Conservation (phyloP, 176 grass and related monocot species). For the Zizania latifolia region DNA sequence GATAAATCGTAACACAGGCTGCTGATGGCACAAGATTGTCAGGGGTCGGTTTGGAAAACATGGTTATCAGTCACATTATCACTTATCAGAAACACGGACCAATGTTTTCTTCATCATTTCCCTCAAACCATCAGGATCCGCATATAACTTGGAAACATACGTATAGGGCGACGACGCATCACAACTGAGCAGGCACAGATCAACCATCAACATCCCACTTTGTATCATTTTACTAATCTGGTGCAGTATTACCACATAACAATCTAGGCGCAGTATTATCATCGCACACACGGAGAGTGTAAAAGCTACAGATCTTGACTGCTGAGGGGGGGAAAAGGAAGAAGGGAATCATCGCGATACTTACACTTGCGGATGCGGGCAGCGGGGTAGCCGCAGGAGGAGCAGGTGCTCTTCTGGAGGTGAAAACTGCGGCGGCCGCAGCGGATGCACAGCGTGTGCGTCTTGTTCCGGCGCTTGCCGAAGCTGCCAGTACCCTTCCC, state of each 20-base stretch:
- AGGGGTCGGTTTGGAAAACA: neutral
- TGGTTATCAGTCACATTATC: neutral
- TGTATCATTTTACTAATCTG: neutral
- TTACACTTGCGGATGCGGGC: too few species aligned
- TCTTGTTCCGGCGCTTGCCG: too few species aligned
- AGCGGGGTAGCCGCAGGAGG: too few species aligned
- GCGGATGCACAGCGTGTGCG: too few species aligned
- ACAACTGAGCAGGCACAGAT: neutral
- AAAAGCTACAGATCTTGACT: too few species aligned
- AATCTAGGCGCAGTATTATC: neutral
- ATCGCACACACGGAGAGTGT: too few species aligned
- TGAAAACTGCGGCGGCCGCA: too few species aligned
- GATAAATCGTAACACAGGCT: neutral
- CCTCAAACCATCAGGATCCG: neutral
- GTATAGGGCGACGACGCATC: neutral
- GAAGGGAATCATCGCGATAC: too few species aligned
- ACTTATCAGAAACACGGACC: conserved; percentile 21
- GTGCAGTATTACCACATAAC: too few species aligned
- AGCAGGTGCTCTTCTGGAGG: too few species aligned
- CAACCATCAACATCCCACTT: neutral
- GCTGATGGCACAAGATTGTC: neutral
- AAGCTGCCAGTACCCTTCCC: too few species aligned
- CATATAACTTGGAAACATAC: neutral
- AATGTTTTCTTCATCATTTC: conserved; percentile 23
- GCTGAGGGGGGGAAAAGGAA: too few species aligned